Conservation (phyloP, 2,329 filamentous ascomycete genomes). For the Venturia nashicola region DNA sequence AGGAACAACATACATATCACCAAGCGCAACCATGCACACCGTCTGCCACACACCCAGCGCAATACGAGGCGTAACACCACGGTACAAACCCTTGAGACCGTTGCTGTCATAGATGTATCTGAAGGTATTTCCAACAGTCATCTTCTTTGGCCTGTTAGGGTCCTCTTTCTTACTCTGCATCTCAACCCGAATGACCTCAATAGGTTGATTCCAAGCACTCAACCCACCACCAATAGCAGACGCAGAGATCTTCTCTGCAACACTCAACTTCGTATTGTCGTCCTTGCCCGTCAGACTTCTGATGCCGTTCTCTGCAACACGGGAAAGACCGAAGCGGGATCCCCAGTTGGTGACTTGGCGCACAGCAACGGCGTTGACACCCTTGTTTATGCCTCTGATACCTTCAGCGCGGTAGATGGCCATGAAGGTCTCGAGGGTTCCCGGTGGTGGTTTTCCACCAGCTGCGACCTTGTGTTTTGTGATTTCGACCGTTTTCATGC, state of each 20-base stretch:
- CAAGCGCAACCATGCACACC: slow-evolving; percentile 98
- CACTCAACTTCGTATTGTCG: slow-evolving; percentile 62
- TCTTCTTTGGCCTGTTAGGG: slow-evolving; percentile 96
- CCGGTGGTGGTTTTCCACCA: slow-evolving; percentile 68
- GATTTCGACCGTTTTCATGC: slow-evolving; percentile 99
- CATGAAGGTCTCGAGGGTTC: slow-evolving; percentile 92
- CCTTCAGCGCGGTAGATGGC: slow-evolving; percentile 92
- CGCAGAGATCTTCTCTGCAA: slow-evolving; percentile 79
- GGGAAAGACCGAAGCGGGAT: slow-evolving; percentile 83
- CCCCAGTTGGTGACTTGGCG: slow-evolving; percentile 99
- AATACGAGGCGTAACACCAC: slow-evolving; percentile 86
- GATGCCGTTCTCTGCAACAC: slow-evolving; percentile 83
- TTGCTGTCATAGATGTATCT: slow-evolving; percentile 85
- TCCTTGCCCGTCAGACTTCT: slow-evolving; percentile 67
- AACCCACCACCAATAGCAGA: slow-evolving; percentile 83
- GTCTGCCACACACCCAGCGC: slow-evolving; percentile 98
- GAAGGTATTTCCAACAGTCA: slow-evolving; percentile 78
- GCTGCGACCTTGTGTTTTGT: slow-evolving; percentile 94
- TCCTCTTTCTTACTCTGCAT: slow-evolving; percentile 99
- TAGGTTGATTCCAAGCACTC: slow-evolving; percentile 97
- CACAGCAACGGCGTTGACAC: slow-evolving; percentile 96
- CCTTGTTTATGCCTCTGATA: slow-evolving; percentile 92
- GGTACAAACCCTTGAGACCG: slow-evolving; percentile 85
- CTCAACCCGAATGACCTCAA: slow-evolving; percentile 98
- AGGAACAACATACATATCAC: slow-evolving; percentile 96